Evolutionary conservation across 352 stramenopile species (phyloP), one percentile per base, ranked within the genome.

Genomic region (Pythium myriotylum): DNA sequence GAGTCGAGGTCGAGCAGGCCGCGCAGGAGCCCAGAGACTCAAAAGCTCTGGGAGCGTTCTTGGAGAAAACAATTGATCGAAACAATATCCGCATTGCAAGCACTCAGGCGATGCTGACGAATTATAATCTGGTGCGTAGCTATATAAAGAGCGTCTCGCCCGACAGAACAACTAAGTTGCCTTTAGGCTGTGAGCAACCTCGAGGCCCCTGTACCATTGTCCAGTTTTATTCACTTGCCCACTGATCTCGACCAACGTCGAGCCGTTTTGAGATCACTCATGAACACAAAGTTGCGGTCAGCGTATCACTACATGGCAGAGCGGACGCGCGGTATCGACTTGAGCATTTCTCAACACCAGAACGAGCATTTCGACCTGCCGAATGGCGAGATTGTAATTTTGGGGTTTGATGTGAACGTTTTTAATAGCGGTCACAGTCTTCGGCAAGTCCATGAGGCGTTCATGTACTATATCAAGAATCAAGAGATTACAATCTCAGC

Each of bases 401-500:
- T 65, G 4, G 49, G 37, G 0, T 48, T 65, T 41, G 57, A 65
- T 27, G 57, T 65, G 4, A 39, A 32, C 3, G 47, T 58, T 17
- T 65, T 65, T 29, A 9, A 23, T 4, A 40, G 14, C 2, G 57
- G 57, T 14, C 57, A 65, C 37, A 58, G 35, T 22, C 39, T 65
- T 7, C 57, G 57, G 14, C 57, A 65, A 47, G 57, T 65, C 10
- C 53, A 65, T 32, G 37, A 58, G 46, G 57, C 57, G 29, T 35
- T 65, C n/a, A 51, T 53, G 57, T 46, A 24, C 7, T 50, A 52
- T 14, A 41, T 52, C n/a, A 33, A 26, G 3, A 56, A 56, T 17
- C 57, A 65, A 35, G 57, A 65, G 40, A 65, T 65, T 5, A 47
- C 29, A n/a, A 46, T 65, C 0, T 65, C 57, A 13, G 33, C 32